Evolutionary conservation across 2,329 filamentous ascomycete genomes (phyloP), one percentile per base, ranked within the genome.

Genomic region (Penicillium sp.): DNA sequence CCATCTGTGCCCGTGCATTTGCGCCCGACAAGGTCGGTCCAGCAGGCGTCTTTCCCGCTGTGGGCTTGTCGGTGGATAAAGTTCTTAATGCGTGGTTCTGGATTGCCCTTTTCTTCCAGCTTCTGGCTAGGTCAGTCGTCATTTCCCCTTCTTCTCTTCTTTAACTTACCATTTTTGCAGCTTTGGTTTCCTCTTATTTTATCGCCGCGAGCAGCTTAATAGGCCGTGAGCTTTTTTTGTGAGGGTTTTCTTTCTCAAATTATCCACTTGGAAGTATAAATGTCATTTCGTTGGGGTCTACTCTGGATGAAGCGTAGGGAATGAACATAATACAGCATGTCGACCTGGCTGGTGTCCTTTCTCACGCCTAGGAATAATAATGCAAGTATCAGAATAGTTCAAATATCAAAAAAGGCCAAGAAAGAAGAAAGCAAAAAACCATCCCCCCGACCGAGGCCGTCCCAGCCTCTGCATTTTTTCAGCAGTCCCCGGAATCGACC

Each of bases 11-110:
- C 1, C 65, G 81, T 44, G 81, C 77, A 9, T 77, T 75, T 38
- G 80, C 78, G 4, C 81, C 82, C 0, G 77, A 84, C 61, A 74
- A 71, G 7, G 67, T 78, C 13, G 82, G 82, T 0, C 81, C 82
- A 1, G 80, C 80, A 3, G 63, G 69, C 2, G 76, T 81, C 10
- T 82, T 81, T 61, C 80, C 80, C 0, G 76, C 80, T 58, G 31
- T 34, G 1, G 31, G 31, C 31, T 34, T 16, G 8, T 34, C 31
- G 3, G 10, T 34, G 16, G 31, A 34, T 34, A 34, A 5, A 34
- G 16, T 34, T 10, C 14, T 8, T 10, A 34, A 20, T 34, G 31
- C 31, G 16, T 34, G 31, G 31, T 34, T 34, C 31, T 34, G 31
- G 31, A 18, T 34, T 18, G 31, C 14, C 1, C 31, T 34, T 34